Conservation (phyloP, 768 basidiomycete genomes). For the Leccinum truebloodii region DNA sequence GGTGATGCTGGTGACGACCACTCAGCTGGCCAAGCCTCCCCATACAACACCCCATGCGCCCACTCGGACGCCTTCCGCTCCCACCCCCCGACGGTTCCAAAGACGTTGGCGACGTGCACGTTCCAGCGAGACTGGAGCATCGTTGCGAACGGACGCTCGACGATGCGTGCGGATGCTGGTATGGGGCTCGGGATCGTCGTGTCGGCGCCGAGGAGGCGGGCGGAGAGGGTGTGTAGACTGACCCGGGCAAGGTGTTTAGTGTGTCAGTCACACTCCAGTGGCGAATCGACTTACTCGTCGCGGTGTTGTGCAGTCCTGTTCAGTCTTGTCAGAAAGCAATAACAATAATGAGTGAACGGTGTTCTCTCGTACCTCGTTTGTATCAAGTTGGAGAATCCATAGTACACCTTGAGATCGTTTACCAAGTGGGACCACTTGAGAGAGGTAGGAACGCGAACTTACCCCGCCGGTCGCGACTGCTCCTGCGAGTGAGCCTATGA, state of each 20-base stretch:
- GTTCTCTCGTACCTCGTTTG: constrained; percentile 45
- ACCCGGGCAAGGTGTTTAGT: not conserved
- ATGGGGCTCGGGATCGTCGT: constrained; percentile 49
- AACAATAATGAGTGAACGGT: no score
- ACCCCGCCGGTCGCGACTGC: constrained; percentile 63
- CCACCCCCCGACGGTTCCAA: constrained; percentile 44
- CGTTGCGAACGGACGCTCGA: constrained; percentile 44
- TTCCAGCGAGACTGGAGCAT: constrained; percentile 42
- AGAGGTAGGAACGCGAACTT: constrained; percentile 13
- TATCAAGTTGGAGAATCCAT: constrained; percentile 69
- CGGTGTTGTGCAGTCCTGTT: constrained; percentile 55
- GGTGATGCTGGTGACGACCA: not conserved
- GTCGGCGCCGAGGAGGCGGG: constrained; percentile 52
- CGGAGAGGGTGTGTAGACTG: constrained; percentile 48
- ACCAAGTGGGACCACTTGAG: not conserved
- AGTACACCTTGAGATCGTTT: constrained; percentile 52
- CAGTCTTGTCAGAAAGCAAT: not conserved
- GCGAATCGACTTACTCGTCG: constrained; percentile 46
- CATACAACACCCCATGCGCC: constrained; percentile 49
- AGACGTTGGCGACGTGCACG: constrained; percentile 40
- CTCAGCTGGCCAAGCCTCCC: constrained; percentile 17
- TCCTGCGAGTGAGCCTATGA: constrained; percentile 68
- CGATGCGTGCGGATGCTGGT: constrained; percentile 55
- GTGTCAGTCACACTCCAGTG: not conserved
- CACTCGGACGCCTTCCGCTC: constrained; percentile 48